These are phyloP conservation scores for Solanum gracilifrons DNA, from an alignment of 257 asterid species.

Conservation along the genomic window DNA sequence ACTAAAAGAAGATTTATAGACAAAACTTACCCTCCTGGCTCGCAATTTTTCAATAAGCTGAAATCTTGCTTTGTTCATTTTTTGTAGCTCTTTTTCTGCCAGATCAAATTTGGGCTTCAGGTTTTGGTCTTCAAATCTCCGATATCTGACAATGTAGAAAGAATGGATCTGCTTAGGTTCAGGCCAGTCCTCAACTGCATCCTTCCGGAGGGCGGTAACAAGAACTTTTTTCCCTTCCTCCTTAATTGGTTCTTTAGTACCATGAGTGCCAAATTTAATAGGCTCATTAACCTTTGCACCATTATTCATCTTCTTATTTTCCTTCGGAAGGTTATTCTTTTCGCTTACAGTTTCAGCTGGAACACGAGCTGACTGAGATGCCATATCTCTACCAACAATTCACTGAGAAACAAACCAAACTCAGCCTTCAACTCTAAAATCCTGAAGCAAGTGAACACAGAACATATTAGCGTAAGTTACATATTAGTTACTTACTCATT, in stretches of 20 bases:
- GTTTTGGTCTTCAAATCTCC: slow-evolving; percentile 55
- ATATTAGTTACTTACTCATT: not conserved
- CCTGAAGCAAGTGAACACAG: slow-evolving; percentile 10
- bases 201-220: slow-evolving; percentile 46
- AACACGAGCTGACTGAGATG: slow-evolving; percentile 24
- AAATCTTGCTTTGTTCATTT: slow-evolving; percentile 50
- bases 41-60: slow-evolving; percentile 56
- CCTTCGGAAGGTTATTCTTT: slow-evolving; percentile 7
- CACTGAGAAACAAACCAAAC: slow-evolving; percentile 6
- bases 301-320: slow-evolving; percentile 8
- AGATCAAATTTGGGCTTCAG: slow-evolving; percentile 54
- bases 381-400: slow-evolving; percentile 39
- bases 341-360: slow-evolving; percentile 19
- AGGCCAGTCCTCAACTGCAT: slow-evolving; percentile 91
- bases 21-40: slow-evolving; percentile 44
- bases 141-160: slow-evolving; percentile 44
- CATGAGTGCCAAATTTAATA: slow-evolving; percentile 31
- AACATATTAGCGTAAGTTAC: not conserved
- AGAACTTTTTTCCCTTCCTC: slow-evolving; percentile 26
- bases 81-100: slow-evolving; percentile 67
- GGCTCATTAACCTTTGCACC: slow-evolving; percentile 12
- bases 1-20: not conserved
- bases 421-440: slow-evolving; percentile 7
- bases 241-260: slow-evolving; percentile 22
- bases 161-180: slow-evolving; percentile 59